A percentile compares a stretch with the other conserved stretches of the same genome.
phyloP scores from a whole-genome alignment of 371 early-diverging fungal species.

The Umbelopsis sp. region DNA sequence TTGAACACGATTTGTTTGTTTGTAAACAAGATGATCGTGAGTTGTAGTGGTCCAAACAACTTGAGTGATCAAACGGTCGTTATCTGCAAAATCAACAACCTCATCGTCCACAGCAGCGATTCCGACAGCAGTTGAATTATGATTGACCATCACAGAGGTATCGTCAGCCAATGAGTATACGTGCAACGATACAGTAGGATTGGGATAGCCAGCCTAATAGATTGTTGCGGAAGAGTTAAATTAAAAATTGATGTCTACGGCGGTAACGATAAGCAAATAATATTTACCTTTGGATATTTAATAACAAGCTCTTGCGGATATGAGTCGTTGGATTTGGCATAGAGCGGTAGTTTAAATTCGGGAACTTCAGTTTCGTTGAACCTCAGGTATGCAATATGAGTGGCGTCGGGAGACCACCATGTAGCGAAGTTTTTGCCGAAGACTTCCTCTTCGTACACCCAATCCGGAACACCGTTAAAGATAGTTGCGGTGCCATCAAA shows the following conservation, averaged over 20 bases:
- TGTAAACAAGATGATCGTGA: slow-evolving; percentile 72
- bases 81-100: slow-evolving; percentile 53
- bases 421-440: slow-evolving; percentile 66
- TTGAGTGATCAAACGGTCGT: slow-evolving; percentile 81
- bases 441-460: slow-evolving; percentile 98
- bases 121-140: slow-evolving; percentile 26
- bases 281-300: slow-evolving; percentile 83
- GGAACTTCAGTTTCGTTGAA: slow-evolving; percentile 88
- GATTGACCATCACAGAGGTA: slow-evolving; percentile 36
- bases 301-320: slow-evolving; percentile 78
- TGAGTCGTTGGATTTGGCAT: slow-evolving; percentile 50
- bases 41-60: slow-evolving; percentile 78
- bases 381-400: slow-evolving; percentile 80
- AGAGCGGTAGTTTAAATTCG: slow-evolving; percentile 74
- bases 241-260: neutral
- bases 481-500: slow-evolving; percentile 81
- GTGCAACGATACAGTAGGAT: slow-evolving; percentile 82
- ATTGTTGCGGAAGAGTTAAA: neutral
- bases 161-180: slow-evolving; percentile 47
- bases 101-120: slow-evolving; percentile 21
- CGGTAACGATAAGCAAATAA: neutral
- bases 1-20: slow-evolving; percentile 90
- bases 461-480: slow-evolving; percentile 96
- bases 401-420: slow-evolving; percentile 93
- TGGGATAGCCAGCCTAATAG: slow-evolving; percentile 73